Conservation (phyloP, 2,329 filamentous ascomycete species). For the Aspergillus pseudoviridinutans region DNA sequence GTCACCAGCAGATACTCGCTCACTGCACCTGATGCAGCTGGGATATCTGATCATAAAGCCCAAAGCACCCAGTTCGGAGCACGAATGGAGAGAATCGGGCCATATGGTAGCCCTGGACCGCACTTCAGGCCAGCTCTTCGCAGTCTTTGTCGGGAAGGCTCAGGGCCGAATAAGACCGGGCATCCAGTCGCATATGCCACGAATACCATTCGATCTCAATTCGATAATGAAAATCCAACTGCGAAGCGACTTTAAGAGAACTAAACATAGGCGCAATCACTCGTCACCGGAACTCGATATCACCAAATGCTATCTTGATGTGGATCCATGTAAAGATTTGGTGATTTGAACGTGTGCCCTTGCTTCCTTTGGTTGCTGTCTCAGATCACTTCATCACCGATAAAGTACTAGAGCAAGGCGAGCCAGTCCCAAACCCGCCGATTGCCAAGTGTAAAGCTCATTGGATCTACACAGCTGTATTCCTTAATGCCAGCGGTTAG, state of each 20-base stretch:
- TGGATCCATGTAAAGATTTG: conserved; percentile 23
- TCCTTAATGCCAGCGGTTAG: neutral
- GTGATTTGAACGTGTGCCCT: neutral
- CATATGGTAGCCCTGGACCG: conserved; percentile 38
- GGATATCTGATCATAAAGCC: conserved; percentile 29
- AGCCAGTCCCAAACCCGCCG: neutral
- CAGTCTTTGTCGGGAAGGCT: conserved; percentile 27
- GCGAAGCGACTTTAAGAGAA: neutral
- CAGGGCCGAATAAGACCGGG: conserved; percentile 7
- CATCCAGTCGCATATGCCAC: neutral
- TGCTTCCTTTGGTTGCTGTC: neutral
- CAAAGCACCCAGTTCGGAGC: conserved; percentile 2
- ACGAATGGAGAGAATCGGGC: conserved; percentile 29
- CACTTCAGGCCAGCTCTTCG: conserved; percentile 22
- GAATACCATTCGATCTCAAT: conserved; percentile 5
- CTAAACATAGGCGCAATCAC: neutral
- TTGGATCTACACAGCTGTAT: neutral
- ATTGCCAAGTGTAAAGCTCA: neutral
- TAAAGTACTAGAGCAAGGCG: neutral
- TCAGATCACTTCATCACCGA: neutral
- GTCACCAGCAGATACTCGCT: conserved; percentile 15
- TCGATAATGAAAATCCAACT: conserved; percentile 9
- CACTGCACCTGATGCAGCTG: conserved; percentile 35
- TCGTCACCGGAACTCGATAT: conserved; percentile 1
- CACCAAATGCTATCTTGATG: conserved; percentile 21